A percentile compares a stretch with the other conserved stretches of the same genome.
These are phyloP conservation scores for Penicillium brasilianum DNA, from an alignment of 2,329 filamentous ascomycete genomes.

Conservation along the genomic window DNA sequence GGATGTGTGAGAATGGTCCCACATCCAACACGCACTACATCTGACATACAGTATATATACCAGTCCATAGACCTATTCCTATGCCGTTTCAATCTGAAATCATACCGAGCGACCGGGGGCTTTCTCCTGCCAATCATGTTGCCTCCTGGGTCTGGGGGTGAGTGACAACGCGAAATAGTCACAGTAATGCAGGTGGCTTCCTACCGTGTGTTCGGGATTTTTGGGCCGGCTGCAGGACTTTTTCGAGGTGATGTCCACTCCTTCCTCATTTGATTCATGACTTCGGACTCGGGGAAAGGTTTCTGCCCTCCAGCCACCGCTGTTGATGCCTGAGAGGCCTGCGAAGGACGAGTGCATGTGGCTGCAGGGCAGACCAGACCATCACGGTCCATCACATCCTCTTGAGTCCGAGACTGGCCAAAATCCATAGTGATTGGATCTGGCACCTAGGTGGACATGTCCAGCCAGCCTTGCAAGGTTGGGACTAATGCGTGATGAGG, in stretches of 20 bases:
- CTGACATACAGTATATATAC: not conserved
- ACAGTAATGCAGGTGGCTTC: conserved; percentile 7
- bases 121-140: not conserved
- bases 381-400: conserved; percentile 18
- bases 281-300: not conserved
- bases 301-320: not conserved
- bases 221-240: not conserved
- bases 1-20: not conserved
- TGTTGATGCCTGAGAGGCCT: not conserved
- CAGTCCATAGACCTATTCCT: not conserved
- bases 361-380: conserved; percentile 18
- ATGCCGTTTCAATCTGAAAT: not conserved
- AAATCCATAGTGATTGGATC: not conserved
- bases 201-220: not conserved
- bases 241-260: not conserved
- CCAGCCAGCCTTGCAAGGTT: conserved; percentile 15
- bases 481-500: conserved; percentile 27
- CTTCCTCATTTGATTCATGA: not conserved
- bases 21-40: not conserved
- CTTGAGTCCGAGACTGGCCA: not conserved
- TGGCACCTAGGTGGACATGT: conserved; percentile 17
- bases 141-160: not conserved
- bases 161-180: conserved; percentile 10
- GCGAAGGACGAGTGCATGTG: conserved; percentile 5
- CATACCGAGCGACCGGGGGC: conserved; percentile 1